These are phyloP conservation scores for Entelexis sorbosivorans DNA, from an alignment of 1,139 yeast species.

Conservation along the genomic window DNA sequence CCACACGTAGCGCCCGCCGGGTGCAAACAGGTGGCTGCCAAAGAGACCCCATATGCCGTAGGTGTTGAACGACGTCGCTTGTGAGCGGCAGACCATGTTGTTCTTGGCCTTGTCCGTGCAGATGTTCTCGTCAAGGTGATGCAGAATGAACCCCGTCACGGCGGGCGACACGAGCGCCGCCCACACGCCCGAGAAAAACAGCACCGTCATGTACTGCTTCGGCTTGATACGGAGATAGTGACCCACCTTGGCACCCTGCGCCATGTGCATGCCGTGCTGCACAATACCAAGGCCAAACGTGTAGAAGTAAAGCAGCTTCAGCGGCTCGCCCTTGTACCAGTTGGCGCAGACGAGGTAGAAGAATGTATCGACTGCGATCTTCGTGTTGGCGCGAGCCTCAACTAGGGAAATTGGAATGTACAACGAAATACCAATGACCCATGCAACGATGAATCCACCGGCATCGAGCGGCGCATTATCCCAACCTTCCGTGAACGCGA, in stretches of 20 bases:
- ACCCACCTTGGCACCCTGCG: slow-evolving; percentile 19
- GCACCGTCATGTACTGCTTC: slow-evolving; percentile 13
- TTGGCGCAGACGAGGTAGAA: slow-evolving; percentile 19
- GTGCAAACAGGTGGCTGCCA: slow-evolving; percentile 16
- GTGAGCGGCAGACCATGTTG: slow-evolving; percentile 18
- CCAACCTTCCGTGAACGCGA: slow-evolving; percentile 20
- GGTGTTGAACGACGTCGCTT: slow-evolving; percentile 14
- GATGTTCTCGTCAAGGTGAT: slow-evolving; percentile 10
- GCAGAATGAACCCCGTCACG: slow-evolving; percentile 13
- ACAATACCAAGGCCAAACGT: slow-evolving; percentile 13
- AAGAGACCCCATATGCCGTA: slow-evolving; percentile 20
- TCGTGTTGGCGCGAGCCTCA: slow-evolving; percentile 19
- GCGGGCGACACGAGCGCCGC: slow-evolving; percentile 14
- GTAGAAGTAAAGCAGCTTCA: slow-evolving; percentile 17
- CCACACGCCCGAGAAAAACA: slow-evolving; percentile 16
- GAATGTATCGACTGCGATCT: slow-evolving; percentile 12
- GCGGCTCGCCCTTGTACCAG: slow-evolving; percentile 18
- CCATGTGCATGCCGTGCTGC: slow-evolving; percentile 21
- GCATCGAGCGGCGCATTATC: slow-evolving; percentile 15
- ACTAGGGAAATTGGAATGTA: slow-evolving; percentile 16
- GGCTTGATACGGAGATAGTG: slow-evolving; percentile 18
- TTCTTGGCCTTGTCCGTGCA: slow-evolving; percentile 15
- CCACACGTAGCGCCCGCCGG: slow-evolving; percentile 19
- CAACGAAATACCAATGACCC: slow-evolving; percentile 9
- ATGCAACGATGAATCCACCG: slow-evolving; percentile 15